Base-by-base conservation (phyloP, 176 grass and related monocot genomes). In the Oryza glaberrima region DNA sequence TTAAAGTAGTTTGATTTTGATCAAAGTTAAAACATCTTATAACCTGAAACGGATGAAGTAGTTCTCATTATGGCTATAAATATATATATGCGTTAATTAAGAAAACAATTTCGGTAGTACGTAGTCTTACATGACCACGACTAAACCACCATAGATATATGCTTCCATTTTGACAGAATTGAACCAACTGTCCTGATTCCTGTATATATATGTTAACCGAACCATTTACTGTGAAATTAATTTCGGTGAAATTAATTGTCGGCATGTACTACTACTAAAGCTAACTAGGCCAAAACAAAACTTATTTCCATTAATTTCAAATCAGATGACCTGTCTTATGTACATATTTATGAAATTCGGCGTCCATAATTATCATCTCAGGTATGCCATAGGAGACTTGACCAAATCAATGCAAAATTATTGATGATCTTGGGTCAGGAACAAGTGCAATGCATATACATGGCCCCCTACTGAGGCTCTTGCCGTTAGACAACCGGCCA, bases 401-500 rank as follows among this genome's bases (percentile, higher is more conserved):
- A 64, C 6, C 69, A 40, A 61, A 61, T 61, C 22, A 63, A 26
- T 32, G 10, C 36, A 46, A 46, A 73, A 11, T 35, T 34, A 43
- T 44, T 41, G 20, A 17, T 41, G 11, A 17, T 56, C 52, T 11
- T 61, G 51, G 51, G 23, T 56, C 34, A 60, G 3, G 35, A 12
- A 17, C 45, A 73, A 28, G 22, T n/a, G 54, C 48, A 61, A 13
- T 73, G 17, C 15, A 40, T 6, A n/a, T 10, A 35, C 10, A 2
- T 19, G 36, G 36, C 22, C 22, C 12, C 36, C 28, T 32, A 11
- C 41, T 13, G 26, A 17, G 49, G 35, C 49, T 61, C 14, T 20
- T 72, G 68, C 22, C 8, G 51, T 63, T 82, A 32, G 34, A 35
- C 79, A 82, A 82, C 69, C 32, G 12, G 69, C 36, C 51, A 64